Evolutionary conservation across 768 basidiomycete genomes (phyloP).

Genomic region (Amanita pallidorosea): DNA sequence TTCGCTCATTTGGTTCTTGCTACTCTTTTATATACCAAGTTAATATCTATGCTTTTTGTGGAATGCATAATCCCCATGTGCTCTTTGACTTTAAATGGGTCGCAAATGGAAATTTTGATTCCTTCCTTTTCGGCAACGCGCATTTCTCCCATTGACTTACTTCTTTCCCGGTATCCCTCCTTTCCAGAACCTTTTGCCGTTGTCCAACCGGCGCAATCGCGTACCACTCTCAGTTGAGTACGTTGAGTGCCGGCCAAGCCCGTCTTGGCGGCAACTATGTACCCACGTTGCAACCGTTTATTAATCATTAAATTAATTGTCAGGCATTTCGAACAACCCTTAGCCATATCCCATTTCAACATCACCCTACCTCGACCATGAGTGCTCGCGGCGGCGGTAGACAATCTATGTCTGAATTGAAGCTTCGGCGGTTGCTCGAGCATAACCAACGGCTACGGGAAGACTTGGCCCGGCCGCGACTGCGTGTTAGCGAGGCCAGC

Average conservation of each 20-base stretch:
- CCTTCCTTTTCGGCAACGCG: not conserved
- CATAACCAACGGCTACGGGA: conserved; percentile 90
- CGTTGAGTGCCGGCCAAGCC: not conserved
- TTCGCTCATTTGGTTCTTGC: conserved; percentile 6
- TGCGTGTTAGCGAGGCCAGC: conserved; percentile 87
- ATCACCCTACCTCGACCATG: conserved; percentile 25
- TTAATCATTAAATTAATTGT: not conserved
- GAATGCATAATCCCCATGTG: not conserved
- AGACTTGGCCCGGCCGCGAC: conserved; percentile 80
- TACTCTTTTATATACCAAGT: not conserved
- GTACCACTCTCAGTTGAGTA: not conserved
- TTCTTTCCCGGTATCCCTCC: not conserved
- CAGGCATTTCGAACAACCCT: not conserved
- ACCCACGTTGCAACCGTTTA: not conserved
- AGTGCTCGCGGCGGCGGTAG: conserved; percentile 50
- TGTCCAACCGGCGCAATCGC: not conserved
- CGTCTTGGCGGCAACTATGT: not conserved
- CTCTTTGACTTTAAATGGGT: too few species aligned
- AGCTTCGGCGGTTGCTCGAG: conserved; percentile 87
- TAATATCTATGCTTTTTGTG: not conserved
- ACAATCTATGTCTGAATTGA: conserved; percentile 96
- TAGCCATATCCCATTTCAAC: not conserved
- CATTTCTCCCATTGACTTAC: not conserved
- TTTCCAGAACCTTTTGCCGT: not conserved
- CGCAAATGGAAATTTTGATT: not conserved